phyloP scores from a whole-genome alignment of 371 early-diverging fungal genomes.

The Basidiobolus meristosporus region DNA sequence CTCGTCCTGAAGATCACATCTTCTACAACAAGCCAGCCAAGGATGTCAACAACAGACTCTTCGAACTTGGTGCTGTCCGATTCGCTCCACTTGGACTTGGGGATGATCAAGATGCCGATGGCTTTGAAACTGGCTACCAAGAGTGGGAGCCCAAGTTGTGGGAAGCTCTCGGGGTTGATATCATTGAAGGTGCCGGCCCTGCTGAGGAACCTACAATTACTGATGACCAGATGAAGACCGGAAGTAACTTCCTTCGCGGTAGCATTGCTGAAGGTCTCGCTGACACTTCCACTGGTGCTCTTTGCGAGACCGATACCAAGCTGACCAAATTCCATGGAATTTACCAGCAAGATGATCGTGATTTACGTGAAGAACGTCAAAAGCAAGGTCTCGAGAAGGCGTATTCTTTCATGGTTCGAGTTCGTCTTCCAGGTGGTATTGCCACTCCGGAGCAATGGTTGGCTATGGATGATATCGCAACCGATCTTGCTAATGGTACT shows the following conservation, averaged over 20 bases:
- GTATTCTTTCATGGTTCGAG: slow-evolving; percentile 88
- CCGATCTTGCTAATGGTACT: slow-evolving; percentile 61
- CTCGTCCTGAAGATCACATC: slow-evolving; percentile 66
- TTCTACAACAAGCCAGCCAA: slow-evolving; percentile 83
- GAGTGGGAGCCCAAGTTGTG: slow-evolving; percentile 66
- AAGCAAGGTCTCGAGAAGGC: slow-evolving; percentile 76
- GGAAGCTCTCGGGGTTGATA: slow-evolving; percentile 51
- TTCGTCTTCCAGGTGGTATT: slow-evolving; percentile 81
- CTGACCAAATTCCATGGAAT: slow-evolving; percentile 91
- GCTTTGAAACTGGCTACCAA: slow-evolving; percentile 65
- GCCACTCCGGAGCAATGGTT: slow-evolving; percentile 76
- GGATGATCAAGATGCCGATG: slow-evolving; percentile 86
- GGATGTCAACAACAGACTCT: slow-evolving; percentile 60
- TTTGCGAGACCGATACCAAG: slow-evolving; percentile 74
- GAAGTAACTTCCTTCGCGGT: slow-evolving; percentile 78
- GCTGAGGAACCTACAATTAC: slow-evolving; percentile 50
- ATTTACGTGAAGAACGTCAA: slow-evolving; percentile 67
- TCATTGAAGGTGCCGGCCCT: slow-evolving; percentile 29
- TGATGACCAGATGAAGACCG: slow-evolving; percentile 79
- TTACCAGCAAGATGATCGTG: slow-evolving; percentile 91
- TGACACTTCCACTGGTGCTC: slow-evolving; percentile 70
- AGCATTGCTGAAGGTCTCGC: slow-evolving; percentile 66
- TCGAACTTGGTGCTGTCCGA: slow-evolving; percentile 46
- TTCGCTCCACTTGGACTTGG: slow-evolving; percentile 51
- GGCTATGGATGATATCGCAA: slow-evolving; percentile 74